Evolutionary conservation across 169 alveolate genomes (phyloP), one percentile per base, ranked within the genome.

Genomic region (Ophryocystis elektroscirrha): DNA sequence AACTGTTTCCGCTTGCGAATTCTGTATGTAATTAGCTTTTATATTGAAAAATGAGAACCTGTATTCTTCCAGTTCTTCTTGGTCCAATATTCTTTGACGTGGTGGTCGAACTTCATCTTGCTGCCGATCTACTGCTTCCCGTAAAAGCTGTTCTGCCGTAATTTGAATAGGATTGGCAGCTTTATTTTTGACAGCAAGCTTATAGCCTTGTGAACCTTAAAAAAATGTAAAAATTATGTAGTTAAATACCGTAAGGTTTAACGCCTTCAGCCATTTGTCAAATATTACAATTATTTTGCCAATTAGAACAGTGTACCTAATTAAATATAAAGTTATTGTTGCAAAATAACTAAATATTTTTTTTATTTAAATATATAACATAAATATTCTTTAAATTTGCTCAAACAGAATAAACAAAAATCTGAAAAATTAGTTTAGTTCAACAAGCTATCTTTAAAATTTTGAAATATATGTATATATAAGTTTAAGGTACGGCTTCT

Each of bases 71-170:
- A 91, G 71, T 62, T 91, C 95, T 23, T 85, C 97, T 35, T 76
- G 86, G 65, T 87, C 98, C 48, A 70, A 83, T 30, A 79, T 61
- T 12, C 74, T 48, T 42, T 71, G 74, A 28, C 65, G 65, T 2
- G 78, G 67, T 69, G 37, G 76, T 73, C 46, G 79, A 59, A 63
- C 67, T 60, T 61, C 89, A 39, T 79, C 85, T 6, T 73, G 74
- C 73, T 81, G 81, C 72, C 93, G 78, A 36, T 86, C 93, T 45
- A 81, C 83, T 5, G 96, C 95, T 66, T 91, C 97, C 49, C 89
- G 75, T 48, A 93, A 69, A 37, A 93, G 79, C 72, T 93, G 91
- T 65, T 93, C 99, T 18, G 97, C 97, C 15, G 99, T 88, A 38
- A 93, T 89, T 69, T 93, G 95, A 36, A 88, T 81, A 37, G 88